Conservation (phyloP, 2,329 filamentous ascomycete genomes). For the Fusarium guadeloupense region DNA sequence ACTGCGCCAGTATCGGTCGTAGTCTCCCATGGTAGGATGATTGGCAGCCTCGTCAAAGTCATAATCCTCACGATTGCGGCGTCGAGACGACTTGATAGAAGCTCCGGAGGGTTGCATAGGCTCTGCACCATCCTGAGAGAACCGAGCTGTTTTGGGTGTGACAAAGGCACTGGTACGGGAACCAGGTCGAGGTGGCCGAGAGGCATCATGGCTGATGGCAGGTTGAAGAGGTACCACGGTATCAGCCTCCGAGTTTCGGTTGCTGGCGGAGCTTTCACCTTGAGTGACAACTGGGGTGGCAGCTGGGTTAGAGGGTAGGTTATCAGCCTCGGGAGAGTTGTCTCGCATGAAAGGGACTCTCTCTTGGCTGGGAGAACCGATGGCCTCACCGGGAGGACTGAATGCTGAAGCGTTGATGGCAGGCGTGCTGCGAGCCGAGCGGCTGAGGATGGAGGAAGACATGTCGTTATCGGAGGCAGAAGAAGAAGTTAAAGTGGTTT, state of each 20-base stretch:
- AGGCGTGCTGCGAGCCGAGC: conserved; percentile 41
- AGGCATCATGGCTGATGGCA: conserved; percentile 30
- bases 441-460: conserved; percentile 31
- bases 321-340: conserved; percentile 12
- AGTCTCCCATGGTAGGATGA: conserved; percentile 33
- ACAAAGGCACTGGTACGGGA: conserved; percentile 31
- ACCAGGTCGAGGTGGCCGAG: conserved; percentile 24
- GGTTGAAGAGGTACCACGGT: conserved; percentile 35
- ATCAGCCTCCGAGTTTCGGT: conserved; percentile 31
- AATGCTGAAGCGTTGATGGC: conserved; percentile 29
- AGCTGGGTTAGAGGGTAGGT: conserved; percentile 11
- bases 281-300: conserved; percentile 20
- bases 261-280: conserved; percentile 5
- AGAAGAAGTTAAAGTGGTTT: conserved; percentile 24
- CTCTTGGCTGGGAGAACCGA: conserved; percentile 19
- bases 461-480: conserved; percentile 24
- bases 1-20: conserved; percentile 41
- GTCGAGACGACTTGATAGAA: conserved; percentile 34
- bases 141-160: conserved; percentile 22
- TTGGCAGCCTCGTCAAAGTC: conserved; percentile 38
- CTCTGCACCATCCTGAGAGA: conserved; percentile 38
- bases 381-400: conserved; percentile 31
- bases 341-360: conserved; percentile 23
- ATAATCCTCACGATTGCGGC: conserved; percentile 39
- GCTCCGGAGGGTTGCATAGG: conserved; percentile 33